Percentiles rank a stretch among this genome's conserved stretches.
These are phyloP conservation scores for Sporothrix inflata DNA, from an alignment of 2,329 filamentous ascomycete genomes.

Conservation along the genomic window DNA sequence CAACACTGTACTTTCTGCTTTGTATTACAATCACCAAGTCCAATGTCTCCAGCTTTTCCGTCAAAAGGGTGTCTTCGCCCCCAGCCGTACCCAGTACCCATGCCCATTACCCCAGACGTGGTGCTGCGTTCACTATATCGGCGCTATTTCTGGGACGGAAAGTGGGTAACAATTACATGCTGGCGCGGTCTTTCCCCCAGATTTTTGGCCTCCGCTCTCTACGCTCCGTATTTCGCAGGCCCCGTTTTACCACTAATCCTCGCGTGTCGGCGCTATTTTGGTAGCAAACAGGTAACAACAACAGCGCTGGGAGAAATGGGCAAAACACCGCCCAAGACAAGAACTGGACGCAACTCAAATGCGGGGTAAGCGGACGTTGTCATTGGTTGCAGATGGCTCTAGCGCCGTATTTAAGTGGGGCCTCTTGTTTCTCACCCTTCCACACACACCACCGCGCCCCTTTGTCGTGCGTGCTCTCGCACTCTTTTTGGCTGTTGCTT, in stretches of 20 bases:
- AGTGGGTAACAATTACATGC: conserved; percentile 9
- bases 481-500: not conserved
- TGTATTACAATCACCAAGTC: not conserved
- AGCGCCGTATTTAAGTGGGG: not conserved
- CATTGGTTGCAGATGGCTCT: not conserved
- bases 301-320: not conserved
- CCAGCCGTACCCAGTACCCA: not conserved
- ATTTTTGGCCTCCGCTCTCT: conserved; percentile 11
- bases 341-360: conserved; percentile 7
- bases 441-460: conserved; percentile 8
- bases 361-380: conserved; percentile 18
- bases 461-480: not conserved
- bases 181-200: conserved; percentile 14
- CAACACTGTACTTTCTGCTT: not conserved
- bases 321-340: not conserved
- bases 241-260: conserved; percentile 1
- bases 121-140: conserved; percentile 9
- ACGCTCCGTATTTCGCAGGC: conserved; percentile 9
- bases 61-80: conserved; percentile 1
- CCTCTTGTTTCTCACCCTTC: not conserved
- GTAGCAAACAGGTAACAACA: conserved; percentile 6
- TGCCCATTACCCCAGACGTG: not conserved
- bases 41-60: not conserved
- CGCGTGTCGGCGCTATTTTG: conserved; percentile 24
- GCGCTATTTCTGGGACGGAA: conserved; percentile 7